Conservation (phyloP, 306 rosid species). For the Lupinus albus region DNA sequence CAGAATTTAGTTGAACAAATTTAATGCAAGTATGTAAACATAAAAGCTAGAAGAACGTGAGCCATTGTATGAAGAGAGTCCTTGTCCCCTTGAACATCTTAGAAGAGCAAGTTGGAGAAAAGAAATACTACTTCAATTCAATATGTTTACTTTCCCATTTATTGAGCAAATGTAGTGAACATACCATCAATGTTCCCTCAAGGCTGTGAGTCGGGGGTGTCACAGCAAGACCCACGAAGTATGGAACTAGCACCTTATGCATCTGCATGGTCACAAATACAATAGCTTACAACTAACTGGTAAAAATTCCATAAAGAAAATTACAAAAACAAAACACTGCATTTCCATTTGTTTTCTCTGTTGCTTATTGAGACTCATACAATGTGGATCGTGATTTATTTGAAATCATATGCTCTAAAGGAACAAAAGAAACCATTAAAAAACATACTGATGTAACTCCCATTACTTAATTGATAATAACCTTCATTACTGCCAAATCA, state of each 20-base stretch:
- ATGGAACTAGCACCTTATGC: conserved; percentile 85
- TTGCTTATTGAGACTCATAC: neutral
- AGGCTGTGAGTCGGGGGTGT: conserved; percentile 85
- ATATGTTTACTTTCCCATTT: conserved; percentile 26
- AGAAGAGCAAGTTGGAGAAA: conserved; percentile 5
- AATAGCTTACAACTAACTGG: conserved; percentile 16
- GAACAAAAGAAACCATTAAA: conserved; percentile 14
- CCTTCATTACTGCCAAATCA: neutral
- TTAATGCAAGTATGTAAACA: conserved; percentile 9
- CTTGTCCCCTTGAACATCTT: neutral
- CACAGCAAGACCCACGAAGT: conserved; percentile 65
- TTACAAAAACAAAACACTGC: neutral
- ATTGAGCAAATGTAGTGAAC: conserved; percentile 36
- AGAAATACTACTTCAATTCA: conserved; percentile 10
- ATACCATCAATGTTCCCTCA: conserved; percentile 93
- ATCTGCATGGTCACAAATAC: conserved; percentile 57
- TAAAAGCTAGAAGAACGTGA: conserved; percentile 11
- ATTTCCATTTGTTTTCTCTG: conserved; percentile 14
- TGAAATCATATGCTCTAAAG: neutral
- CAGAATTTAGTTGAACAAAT: conserved; percentile 14
- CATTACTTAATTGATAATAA: conserved; percentile 16
- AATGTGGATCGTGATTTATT: neutral
- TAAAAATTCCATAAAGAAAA: conserved; percentile 9
- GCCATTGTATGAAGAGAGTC: conserved; percentile 2
- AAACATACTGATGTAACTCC: conserved; percentile 10